These are phyloP conservation scores for Castanopsis chinensis DNA, from an alignment of 306 rosid genomes.

Conservation along the genomic window DNA sequence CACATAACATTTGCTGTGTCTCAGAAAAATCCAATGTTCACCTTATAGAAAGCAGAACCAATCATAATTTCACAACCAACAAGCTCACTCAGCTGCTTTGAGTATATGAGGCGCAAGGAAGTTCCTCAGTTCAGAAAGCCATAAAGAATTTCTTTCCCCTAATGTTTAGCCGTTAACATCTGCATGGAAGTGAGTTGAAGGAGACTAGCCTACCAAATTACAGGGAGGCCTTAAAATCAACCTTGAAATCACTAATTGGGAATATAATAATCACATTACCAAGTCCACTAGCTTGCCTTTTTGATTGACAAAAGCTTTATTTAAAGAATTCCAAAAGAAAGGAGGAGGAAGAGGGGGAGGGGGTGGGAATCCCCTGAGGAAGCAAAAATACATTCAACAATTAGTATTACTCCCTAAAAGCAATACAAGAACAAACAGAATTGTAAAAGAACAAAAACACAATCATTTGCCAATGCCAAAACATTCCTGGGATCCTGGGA, in stretches of 20 bases:
- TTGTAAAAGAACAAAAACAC: not conserved
- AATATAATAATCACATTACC: too few relatives aligned
- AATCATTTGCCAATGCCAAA: not conserved
- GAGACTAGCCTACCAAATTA: not conserved
- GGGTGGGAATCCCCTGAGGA: too few relatives aligned
- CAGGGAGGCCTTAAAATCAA: not conserved
- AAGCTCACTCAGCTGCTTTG: not conserved
- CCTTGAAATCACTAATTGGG: not conserved
- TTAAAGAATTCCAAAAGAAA: too few relatives aligned
- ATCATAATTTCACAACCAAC: too few relatives aligned
- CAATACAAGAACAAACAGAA: conserved; percentile 16
- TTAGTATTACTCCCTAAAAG: not conserved
- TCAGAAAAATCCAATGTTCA: not conserved
- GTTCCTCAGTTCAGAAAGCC: not conserved
- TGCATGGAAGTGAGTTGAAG: not conserved
- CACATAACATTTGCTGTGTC: not conserved
- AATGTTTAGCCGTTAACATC: not conserved
- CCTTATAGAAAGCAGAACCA: too few relatives aligned
- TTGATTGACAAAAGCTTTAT: too few relatives aligned
- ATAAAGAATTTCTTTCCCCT: not conserved
- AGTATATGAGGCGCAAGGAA: not conserved
- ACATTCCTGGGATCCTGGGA: not conserved
- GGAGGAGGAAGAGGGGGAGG: too few relatives aligned
- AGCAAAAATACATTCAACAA: not conserved
- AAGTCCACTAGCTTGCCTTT: not conserved